Evolutionary conservation across 352 stramenopile genomes (phyloP).

Genomic region (Phytophthora boehmeriae): DNA sequence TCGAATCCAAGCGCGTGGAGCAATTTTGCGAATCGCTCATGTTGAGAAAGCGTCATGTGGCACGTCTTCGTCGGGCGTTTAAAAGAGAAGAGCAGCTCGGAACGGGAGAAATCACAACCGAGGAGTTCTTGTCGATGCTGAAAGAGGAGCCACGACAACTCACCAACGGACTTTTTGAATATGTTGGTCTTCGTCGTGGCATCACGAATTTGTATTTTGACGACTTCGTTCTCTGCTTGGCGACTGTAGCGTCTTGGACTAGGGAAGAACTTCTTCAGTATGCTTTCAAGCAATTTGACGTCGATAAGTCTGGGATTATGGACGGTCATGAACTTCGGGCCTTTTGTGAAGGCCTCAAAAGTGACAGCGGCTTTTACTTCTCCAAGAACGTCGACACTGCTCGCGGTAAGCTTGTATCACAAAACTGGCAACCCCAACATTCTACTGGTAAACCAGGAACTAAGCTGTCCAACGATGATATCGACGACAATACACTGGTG

Average conservation of each 20-base stretch:
- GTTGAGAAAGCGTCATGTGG: conserved; percentile 51
- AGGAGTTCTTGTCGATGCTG: conserved; percentile 67
- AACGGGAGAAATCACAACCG: conserved; percentile 56
- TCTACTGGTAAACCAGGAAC: neutral
- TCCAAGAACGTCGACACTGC: conserved; percentile 65
- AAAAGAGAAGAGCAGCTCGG: conserved; percentile 48
- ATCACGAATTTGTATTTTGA: conserved; percentile 55
- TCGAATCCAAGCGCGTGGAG: conserved; percentile 57
- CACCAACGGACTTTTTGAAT: conserved; percentile 58
- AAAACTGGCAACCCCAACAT: conserved; percentile 11
- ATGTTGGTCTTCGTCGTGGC: conserved; percentile 36
- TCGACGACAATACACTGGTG: conserved; percentile 44
- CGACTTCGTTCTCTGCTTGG: conserved; percentile 64
- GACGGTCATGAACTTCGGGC: conserved; percentile 53
- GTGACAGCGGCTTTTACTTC: conserved; percentile 67
- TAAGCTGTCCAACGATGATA: conserved; percentile 7
- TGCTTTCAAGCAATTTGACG: conserved; percentile 70
- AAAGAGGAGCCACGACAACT: conserved; percentile 61
- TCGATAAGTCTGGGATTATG: conserved; percentile 68
- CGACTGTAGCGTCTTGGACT: conserved; percentile 53
- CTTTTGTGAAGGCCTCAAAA: conserved; percentile 66
- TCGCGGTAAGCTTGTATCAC: conserved; percentile 48
- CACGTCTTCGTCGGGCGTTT: conserved; percentile 43
- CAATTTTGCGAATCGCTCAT: conserved; percentile 55
- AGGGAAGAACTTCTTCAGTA: conserved; percentile 64